Conservation (phyloP, 768 basidiomycete species). For the Trametes punicea region DNA sequence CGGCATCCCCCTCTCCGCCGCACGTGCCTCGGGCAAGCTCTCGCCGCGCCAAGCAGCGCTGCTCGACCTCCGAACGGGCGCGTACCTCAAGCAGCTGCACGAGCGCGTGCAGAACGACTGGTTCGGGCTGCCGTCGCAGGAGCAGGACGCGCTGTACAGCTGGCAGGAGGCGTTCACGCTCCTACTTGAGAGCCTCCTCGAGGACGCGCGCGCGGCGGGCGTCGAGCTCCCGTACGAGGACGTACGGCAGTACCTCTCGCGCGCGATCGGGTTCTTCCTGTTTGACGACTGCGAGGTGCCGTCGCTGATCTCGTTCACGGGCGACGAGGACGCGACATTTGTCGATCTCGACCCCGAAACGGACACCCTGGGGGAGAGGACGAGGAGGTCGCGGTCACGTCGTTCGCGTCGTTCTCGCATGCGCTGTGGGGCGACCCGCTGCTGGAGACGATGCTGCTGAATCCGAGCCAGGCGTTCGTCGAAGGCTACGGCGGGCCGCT, state of each 20-base stretch:
- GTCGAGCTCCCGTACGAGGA: conserved; percentile 25
- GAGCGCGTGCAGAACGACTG: conserved; percentile 68
- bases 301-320: conserved; percentile 61
- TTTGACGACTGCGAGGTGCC: conserved; percentile 78
- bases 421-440: conserved; percentile 78
- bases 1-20: conserved; percentile 35
- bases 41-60: conserved; percentile 36
- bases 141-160: conserved; percentile 43
- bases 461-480: conserved; percentile 46
- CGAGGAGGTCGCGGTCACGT: conserved; percentile 40
- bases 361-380: conserved; percentile 19
- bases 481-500: conserved; percentile 61
- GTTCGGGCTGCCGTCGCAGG: conserved; percentile 53
- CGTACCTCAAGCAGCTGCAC: conserved; percentile 61
- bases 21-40: conserved; percentile 37
- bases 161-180: conserved; percentile 75
- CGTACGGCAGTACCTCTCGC: conserved; percentile 46
- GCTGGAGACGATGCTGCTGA: conserved; percentile 62
- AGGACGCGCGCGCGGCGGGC: conserved; percentile 35
- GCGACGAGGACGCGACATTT: conserved; percentile 55
- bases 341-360: conserved; percentile 35
- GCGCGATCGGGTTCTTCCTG: conserved; percentile 71
- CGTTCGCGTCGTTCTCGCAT: conserved; percentile 37
- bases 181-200: conserved; percentile 55
- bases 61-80: conserved; percentile 61